Percentiles rank a stretch among this genome's conserved stretches.
Evolutionary conservation across 2,329 filamentous ascomycete genomes (phyloP).

Genomic region (Periconia sp.): DNA sequence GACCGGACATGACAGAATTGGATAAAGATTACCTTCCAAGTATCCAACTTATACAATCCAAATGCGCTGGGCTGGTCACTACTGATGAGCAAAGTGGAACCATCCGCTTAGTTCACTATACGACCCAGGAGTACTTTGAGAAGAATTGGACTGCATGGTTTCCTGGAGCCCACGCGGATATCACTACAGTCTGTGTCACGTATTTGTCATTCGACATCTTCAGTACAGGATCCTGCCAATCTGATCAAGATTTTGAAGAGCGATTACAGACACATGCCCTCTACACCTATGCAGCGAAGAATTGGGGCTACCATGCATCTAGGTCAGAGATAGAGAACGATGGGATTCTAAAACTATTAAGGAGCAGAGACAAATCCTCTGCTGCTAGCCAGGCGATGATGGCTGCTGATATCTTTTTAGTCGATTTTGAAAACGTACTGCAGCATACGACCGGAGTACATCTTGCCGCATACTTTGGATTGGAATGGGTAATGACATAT

Average conservation of each 20-base stretch:
- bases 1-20: slow-evolving; percentile 1
- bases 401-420: too few relatives aligned
- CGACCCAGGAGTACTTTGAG: slow-evolving; percentile 28
- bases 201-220: slow-evolving; percentile 35
- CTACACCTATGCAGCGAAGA: slow-evolving; percentile 1
- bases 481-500: too few relatives aligned
- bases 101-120: slow-evolving; percentile 27
- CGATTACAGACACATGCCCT: not conserved
- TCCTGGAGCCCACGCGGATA: slow-evolving; percentile 18
- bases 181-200: slow-evolving; percentile 27
- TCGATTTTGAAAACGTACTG: too few relatives aligned
- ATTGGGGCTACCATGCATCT: not conserved
- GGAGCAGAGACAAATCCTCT: too few relatives aligned
- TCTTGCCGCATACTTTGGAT: too few relatives aligned
- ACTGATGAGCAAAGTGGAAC: slow-evolving; percentile 28
- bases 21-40: slow-evolving; percentile 6
- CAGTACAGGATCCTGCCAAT: not conserved
- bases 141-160: slow-evolving; percentile 21
- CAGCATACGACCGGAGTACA: too few relatives aligned
- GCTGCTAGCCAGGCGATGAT: too few relatives aligned
- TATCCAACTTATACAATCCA: slow-evolving; percentile 6
- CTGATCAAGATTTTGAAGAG: not conserved
- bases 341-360: too few relatives aligned
- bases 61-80: slow-evolving; percentile 33
- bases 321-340: too few relatives aligned